phyloP scores from a whole-genome alignment of 2,329 filamentous ascomycete species.

The Aspergillus tamarii region DNA sequence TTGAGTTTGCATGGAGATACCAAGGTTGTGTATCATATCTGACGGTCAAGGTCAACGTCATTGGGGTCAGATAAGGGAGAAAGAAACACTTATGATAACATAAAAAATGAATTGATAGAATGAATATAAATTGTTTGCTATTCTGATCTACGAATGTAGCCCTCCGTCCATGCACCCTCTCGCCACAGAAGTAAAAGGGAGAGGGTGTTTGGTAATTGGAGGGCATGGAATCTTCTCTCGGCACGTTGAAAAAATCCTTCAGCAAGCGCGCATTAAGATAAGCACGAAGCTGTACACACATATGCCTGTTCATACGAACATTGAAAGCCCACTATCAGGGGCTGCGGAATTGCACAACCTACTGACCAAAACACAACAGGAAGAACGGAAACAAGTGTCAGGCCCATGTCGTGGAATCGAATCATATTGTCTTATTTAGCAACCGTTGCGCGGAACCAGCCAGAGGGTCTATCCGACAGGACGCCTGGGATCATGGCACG shows the following conservation, averaged over 20 bases:
- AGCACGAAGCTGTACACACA: conserved; percentile 71
- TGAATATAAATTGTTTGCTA: background rate
- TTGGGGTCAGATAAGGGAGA: background rate
- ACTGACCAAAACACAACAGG: conserved; percentile 15
- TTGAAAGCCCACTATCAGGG: conserved; percentile 9
- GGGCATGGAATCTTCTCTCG: conserved; percentile 56
- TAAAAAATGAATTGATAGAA: background rate
- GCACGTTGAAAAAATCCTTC: conserved; percentile 69
- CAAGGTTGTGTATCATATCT: no score
- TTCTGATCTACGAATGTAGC: conserved; percentile 38
- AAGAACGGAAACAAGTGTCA: conserved; percentile 7
- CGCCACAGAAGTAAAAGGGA: conserved; percentile 39
- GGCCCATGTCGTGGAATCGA: conserved; percentile 24
- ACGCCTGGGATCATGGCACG: conserved; percentile 38
- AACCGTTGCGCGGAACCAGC: conserved; percentile 24
- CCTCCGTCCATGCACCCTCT: conserved; percentile 53
- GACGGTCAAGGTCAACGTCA: background rate
- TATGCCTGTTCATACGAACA: conserved; percentile 54
- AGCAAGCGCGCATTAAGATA: conserved; percentile 63
- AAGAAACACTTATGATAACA: background rate
- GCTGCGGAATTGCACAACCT: conserved; percentile 12
- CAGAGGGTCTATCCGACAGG: conserved; percentile 18
- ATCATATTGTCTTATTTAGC: conserved; percentile 30
- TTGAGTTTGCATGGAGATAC: background rate
- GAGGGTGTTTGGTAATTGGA: conserved; percentile 55